phyloP scores from a whole-genome alignment of 495 filamentous ascomycete species.

The Neurospora sp. region DNA sequence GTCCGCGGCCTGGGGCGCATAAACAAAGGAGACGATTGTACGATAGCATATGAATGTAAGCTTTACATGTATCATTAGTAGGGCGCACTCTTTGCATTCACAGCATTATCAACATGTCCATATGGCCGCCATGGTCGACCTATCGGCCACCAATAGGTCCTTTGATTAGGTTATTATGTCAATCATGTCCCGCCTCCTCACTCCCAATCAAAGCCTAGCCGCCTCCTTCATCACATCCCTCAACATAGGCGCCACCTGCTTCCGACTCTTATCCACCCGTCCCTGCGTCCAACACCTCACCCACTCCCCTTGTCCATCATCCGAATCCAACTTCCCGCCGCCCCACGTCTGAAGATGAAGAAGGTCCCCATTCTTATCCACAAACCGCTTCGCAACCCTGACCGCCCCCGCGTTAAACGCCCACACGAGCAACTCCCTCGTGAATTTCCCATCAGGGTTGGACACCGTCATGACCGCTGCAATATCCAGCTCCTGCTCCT shows the following conservation, averaged over 20 bases:
- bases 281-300: slow-evolving; percentile 58
- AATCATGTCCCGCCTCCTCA: background rate
- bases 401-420: slow-evolving; percentile 37
- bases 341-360: slow-evolving; percentile 45
- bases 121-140: background rate
- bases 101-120: background rate
- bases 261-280: slow-evolving; percentile 61
- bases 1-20: background rate
- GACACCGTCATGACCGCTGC: slow-evolving; percentile 71
- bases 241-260: slow-evolving; percentile 81
- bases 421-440: slow-evolving; percentile 66
- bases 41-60: background rate
- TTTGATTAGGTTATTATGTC: background rate
- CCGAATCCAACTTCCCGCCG: slow-evolving; percentile 34
- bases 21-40: background rate
- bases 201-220: slow-evolving; percentile 15
- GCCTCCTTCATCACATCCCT: slow-evolving; percentile 49
- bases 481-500: slow-evolving; percentile 50
- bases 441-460: slow-evolving; percentile 45
- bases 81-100: background rate
- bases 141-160: background rate
- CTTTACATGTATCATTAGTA: background rate
- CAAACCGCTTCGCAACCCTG: slow-evolving; percentile 45
- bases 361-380: slow-evolving; percentile 17
- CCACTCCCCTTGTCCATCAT: slow-evolving; percentile 28